Evolutionary conservation across 768 basidiomycete genomes (phyloP), one percentile per base, ranked within the genome.

Genomic region (Termitomyces eurrhizus): DNA sequence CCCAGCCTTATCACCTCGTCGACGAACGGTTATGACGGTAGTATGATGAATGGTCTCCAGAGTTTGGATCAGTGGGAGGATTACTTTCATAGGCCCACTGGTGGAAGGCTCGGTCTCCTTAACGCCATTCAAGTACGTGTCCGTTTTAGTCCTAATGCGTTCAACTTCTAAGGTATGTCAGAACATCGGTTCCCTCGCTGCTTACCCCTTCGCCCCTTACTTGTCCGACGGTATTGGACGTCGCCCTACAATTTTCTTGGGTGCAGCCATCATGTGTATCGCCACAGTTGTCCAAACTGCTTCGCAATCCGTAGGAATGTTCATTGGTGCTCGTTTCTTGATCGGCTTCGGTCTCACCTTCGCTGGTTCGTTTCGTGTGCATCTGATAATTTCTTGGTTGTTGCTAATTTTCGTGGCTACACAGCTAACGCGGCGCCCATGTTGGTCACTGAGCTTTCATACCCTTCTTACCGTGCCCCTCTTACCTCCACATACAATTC

Each of bases 361-460:
- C 65, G 87, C 88, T 60, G 77, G 83, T 78, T 65, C 71, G 76
- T 62, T 3, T 18, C 7, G 4, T 64, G 24, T 41, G 14, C n/a
- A 35, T 33, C n/a, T 46, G 7, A 2, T n/a, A 24, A 41, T 67
- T 62, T 66, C 65, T 56, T 29, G 29, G 24, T 26, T 57, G 41
- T 62, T n/a, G 37, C 36, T 56, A n/a, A 64, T 33, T 16, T 13
- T n/a, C 21, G 3, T 41, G 29, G 21, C 44, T 61, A 64, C 50
- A 57, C 68, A 80, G 83, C 83, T 29, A 87, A 85, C 66, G 85
- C 90, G 55, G 91, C 92, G 12, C 92, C 93, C 12, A 82, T 93
- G 79, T 74, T 94, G 75, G 85, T 94, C 57, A 88, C 91, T 52
- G 93, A 95, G 74, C 74, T 94, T n/a, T 81, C 92, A 1, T 93